Conservation (phyloP, 805 yeast species). For the Kluyveromyces dobzhanskii region DNA sequence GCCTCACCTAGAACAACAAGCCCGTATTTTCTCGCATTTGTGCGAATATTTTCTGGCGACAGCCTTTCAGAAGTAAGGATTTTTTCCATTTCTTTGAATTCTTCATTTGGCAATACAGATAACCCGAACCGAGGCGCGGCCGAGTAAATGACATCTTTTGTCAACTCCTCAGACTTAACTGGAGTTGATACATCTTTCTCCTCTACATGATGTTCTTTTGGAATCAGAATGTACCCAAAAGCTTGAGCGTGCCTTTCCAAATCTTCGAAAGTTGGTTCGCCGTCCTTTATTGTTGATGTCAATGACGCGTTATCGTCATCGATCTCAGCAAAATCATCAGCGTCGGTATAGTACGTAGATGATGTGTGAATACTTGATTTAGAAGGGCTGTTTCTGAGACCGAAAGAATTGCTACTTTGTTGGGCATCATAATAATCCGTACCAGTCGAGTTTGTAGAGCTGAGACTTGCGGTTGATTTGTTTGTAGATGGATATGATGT, state of each 20-base stretch:
- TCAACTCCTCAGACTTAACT: neutral
- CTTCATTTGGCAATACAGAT: slow-evolving; percentile 8
- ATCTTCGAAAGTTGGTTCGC: slow-evolving; percentile 5
- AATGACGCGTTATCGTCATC: slow-evolving; percentile 6
- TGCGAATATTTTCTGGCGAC: slow-evolving; percentile 5
- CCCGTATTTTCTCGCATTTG: slow-evolving; percentile 14
- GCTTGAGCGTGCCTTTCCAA: slow-evolving; percentile 9
- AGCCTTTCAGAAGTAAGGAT: slow-evolving; percentile 2
- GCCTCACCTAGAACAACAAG: slow-evolving; percentile 21
- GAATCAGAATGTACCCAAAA: slow-evolving; percentile 13
- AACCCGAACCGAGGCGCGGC: slow-evolving; percentile 3
- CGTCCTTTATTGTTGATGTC: slow-evolving; percentile 8
- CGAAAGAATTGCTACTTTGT: slow-evolving; percentile 3
- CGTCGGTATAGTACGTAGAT: slow-evolving; percentile 6
- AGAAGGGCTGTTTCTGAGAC: neutral
- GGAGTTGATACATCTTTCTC: neutral
- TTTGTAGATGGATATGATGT: slow-evolving; percentile 5
- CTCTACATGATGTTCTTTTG: neutral
- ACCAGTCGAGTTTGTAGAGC: slow-evolving; percentile 19
- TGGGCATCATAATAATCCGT: slow-evolving; percentile 26
- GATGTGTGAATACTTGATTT: slow-evolving; percentile 1
- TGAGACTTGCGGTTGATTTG: slow-evolving; percentile 17
- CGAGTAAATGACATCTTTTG: slow-evolving; percentile 1
- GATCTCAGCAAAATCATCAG: neutral
- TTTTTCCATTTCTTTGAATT: slow-evolving; percentile 5